Conservation (phyloP, 2,329 filamentous ascomycete genomes). For the Diaporthe destruens region DNA sequence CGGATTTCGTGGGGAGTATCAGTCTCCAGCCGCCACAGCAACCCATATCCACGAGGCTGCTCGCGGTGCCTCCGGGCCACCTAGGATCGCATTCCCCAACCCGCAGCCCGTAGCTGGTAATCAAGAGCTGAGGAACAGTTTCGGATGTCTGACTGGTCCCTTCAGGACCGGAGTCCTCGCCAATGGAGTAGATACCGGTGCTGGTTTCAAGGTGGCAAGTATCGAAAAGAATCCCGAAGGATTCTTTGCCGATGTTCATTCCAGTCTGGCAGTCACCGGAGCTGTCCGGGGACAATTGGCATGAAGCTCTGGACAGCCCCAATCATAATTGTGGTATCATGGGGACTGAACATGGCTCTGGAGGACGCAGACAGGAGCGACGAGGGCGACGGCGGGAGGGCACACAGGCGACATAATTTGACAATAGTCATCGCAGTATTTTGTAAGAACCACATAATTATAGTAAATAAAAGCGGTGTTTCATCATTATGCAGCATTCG, state of each 20-base stretch:
- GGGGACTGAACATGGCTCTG: not conserved
- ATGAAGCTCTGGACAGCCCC: not conserved
- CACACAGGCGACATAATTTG: no score
- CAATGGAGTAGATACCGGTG: conserved; percentile 58
- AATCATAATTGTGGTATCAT: not conserved
- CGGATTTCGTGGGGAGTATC: conserved; percentile 59
- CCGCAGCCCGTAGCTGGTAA: conserved; percentile 50
- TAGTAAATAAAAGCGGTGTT: not conserved
- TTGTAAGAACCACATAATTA: no score
- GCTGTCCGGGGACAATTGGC: conserved; percentile 61
- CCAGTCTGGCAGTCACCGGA: conserved; percentile 56
- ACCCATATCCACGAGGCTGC: conserved; percentile 64
- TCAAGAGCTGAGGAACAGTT: conserved; percentile 43
- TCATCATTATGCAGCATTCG: not conserved
- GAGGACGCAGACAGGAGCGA: no score
- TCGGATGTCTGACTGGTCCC: conserved; percentile 52
- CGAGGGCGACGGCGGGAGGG: no score
- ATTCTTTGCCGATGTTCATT: conserved; percentile 64
- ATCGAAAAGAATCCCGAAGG: conserved; percentile 61
- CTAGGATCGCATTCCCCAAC: conserved; percentile 61
- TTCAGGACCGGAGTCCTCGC: conserved; percentile 58
- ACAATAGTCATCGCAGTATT: no score
- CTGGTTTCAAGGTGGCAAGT: conserved; percentile 58
- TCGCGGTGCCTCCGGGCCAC: conserved; percentile 58
- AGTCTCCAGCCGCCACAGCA: conserved; percentile 59